Evolutionary conservation across 2,329 filamentous ascomycete genomes (phyloP).

Genomic region (Sporothrix dimorphospora): DNA sequence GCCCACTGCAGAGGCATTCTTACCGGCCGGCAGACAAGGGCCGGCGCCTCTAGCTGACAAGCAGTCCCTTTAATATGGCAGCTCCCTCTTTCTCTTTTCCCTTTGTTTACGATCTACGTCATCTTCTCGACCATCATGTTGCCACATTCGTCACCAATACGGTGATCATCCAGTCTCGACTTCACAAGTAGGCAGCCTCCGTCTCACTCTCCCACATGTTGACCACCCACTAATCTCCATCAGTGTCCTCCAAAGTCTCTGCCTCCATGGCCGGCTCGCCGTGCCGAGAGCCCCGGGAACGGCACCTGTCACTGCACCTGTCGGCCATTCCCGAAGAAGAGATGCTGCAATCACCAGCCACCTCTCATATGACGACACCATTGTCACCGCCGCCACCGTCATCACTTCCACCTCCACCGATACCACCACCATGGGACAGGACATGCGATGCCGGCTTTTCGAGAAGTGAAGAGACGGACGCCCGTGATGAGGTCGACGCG

Average conservation of each 20-base stretch:
- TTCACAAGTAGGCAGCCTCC: too few species aligned
- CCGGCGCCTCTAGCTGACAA: not conserved
- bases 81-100: not conserved
- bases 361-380: not conserved
- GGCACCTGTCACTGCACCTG: slow-evolving; percentile 9
- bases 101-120: not conserved
- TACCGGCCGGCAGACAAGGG: slow-evolving; percentile 10
- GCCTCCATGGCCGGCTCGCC: not conserved
- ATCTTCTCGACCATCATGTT: not conserved
- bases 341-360: not conserved
- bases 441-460: slow-evolving; percentile 25
- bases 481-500: not conserved
- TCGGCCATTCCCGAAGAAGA: slow-evolving; percentile 26
- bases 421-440: slow-evolving; percentile 31
- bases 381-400: not conserved
- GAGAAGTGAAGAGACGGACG: not conserved
- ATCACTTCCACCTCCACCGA: not conserved
- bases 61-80: not conserved
- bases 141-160: too few species aligned
- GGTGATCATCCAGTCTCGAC: too few species aligned
- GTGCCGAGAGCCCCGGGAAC: slow-evolving; percentile 2
- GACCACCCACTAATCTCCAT: not conserved
- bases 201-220: not conserved
- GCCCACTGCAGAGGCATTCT: not conserved
- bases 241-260: not conserved